Evolutionary conservation across 2,329 filamentous ascomycete species (phyloP).

Genomic region (Aspergillus sp.): DNA sequence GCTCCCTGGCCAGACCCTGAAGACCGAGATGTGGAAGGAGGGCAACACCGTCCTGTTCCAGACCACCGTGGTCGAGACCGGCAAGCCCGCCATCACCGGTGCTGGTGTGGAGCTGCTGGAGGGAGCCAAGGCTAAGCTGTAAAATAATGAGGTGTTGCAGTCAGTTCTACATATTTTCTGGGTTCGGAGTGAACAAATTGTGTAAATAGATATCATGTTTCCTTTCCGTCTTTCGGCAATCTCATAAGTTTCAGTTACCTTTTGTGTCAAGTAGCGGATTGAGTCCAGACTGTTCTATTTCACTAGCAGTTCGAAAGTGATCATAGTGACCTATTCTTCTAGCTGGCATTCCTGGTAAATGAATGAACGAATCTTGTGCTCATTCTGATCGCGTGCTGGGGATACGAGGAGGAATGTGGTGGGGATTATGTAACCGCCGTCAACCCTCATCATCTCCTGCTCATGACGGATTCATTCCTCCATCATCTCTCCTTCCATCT

Average conservation of each 20-base stretch:
- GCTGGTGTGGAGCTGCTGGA: conserved; percentile 73
- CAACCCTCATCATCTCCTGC: background rate
- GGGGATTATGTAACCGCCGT: background rate
- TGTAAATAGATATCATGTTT: conserved; percentile 17
- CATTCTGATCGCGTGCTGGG: no score
- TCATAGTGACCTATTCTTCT: no score
- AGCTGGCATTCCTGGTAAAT: no score
- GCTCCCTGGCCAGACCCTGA: conserved; percentile 81
- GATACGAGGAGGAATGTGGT: background rate
- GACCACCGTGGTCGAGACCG: conserved; percentile 86
- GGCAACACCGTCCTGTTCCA: conserved; percentile 78
- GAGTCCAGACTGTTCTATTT: background rate
- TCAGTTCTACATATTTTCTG: background rate
- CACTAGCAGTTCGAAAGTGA: no score
- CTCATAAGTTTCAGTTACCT: background rate
- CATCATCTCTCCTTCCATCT: conserved; percentile 1
- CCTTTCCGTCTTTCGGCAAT: background rate
- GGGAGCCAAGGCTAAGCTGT: conserved; percentile 52
- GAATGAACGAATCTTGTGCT: no score
- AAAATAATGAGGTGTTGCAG: conserved; percentile 22
- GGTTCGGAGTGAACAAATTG: conserved; percentile 10
- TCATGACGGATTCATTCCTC: background rate
- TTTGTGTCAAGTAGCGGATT: background rate
- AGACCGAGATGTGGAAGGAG: conserved; percentile 95
- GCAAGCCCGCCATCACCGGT: conserved; percentile 80